Evolutionary conservation across 2,329 filamentous ascomycete species (phyloP), one percentile per base, ranked within the genome.

Genomic region (Diplodia intermedia): DNA sequence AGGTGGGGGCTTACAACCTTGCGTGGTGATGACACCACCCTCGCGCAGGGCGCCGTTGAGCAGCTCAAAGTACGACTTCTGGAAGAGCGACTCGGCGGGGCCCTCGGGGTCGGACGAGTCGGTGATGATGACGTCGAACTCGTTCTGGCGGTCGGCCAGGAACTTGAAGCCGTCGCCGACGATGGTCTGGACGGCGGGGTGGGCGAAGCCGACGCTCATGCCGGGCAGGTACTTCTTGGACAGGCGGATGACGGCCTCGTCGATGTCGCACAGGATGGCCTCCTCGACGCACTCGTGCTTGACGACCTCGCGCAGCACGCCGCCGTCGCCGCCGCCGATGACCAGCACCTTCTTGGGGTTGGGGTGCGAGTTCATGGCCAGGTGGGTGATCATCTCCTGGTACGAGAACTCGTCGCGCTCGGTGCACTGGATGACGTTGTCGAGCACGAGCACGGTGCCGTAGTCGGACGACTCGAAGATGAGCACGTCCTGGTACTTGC

Each of bases 341-440:
- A 99, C 95, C 69, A 99, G 90, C 66, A 99, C 95, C 84, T 94
- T 96, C 89, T 98, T 95, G 79, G 95, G 95, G 86, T 97, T 90
- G 74, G 95, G 95, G 88, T 99, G 95, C 66, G 94, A 93, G 88
- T 97, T 95, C 91, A 99, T 93, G 83, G 93, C 95, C 74, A 99
- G 88, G 84, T 99, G 93, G 75, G 94, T 94, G 83, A 99, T 99
- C 95, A 99, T 99, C 88, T 99, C 95, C 87, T 99, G 95, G 89
- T 97, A 97, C 81, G 94, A 93, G 87, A 98, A 99, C 86, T 99
- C 95, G 79, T 99, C 93, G 73, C 94, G 90, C 89, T 99, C 95
- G 74, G 95, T 98, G 88, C 90, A 93, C 85, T 99, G 95, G 82
- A 99, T 97, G 80, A 97, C 95, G 80, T 98, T 98, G 88, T 99